Conservation (phyloP, 345 rosid species). For the Kernera saxatilis region DNA sequence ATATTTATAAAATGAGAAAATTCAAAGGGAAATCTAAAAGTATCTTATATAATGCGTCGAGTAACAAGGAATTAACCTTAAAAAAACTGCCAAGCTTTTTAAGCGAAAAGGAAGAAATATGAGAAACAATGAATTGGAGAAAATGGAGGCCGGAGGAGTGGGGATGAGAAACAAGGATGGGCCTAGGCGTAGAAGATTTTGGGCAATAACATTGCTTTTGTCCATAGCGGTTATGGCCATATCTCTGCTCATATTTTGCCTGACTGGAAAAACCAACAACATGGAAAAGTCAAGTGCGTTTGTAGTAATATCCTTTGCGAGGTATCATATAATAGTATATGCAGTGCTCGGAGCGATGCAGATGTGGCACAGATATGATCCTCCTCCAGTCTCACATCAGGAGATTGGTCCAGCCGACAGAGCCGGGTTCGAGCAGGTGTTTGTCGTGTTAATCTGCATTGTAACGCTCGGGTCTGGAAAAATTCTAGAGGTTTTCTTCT, state of each 20-base stretch:
- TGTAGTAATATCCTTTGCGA: background rate
- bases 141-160: background rate
- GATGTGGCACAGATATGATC: background rate
- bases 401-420: background rate
- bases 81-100: too few species aligned
- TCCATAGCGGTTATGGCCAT: background rate
- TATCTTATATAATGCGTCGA: background rate
- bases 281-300: background rate
- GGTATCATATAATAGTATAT: background rate
- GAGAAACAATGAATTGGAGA: background rate
- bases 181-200: background rate
- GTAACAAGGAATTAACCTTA: too few species aligned
- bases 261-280: background rate
- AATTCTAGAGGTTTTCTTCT: background rate
- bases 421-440: background rate
- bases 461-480: background rate
- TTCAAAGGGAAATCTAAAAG: background rate
- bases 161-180: background rate
- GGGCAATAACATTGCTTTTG: background rate
- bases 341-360: background rate
- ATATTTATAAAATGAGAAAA: too few species aligned
- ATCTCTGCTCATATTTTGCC: background rate
- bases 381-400: background rate
- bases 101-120: background rate
- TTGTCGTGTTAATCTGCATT: background rate